Evolutionary conservation across 768 basidiomycete genomes (phyloP).

Genomic region (Pleurotus salmoneostramineus): DNA sequence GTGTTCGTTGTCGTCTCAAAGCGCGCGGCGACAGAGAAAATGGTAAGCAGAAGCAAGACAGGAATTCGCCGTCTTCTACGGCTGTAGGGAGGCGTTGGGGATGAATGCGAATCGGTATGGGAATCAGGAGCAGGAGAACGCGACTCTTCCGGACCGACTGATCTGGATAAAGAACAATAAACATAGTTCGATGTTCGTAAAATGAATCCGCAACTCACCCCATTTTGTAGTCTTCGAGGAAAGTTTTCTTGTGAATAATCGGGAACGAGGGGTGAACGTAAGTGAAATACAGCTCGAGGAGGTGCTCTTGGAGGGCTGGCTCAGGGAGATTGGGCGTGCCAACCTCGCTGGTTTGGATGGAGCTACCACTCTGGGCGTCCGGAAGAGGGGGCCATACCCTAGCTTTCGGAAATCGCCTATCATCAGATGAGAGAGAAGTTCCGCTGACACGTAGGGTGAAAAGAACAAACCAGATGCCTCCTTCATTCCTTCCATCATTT

Average conservation of each 20-base stretch:
- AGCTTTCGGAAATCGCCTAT: slow-evolving; percentile 79
- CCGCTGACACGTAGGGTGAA: slow-evolving; percentile 4
- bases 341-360: slow-evolving; percentile 27
- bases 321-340: slow-evolving; percentile 49
- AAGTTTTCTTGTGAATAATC: slow-evolving; percentile 66
- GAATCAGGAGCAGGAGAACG: slow-evolving; percentile 14
- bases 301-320: slow-evolving; percentile 53
- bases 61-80: slow-evolving; percentile 47
- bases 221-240: slow-evolving; percentile 53
- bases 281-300: slow-evolving; percentile 75
- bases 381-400: slow-evolving; percentile 80
- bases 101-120: slow-evolving; percentile 25
- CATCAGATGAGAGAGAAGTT: slow-evolving; percentile 1
- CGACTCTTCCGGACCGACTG: slow-evolving; percentile 17
- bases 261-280: slow-evolving; percentile 81
- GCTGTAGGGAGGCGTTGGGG: slow-evolving; percentile 29
- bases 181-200: neutral
- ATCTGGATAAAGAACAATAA: slow-evolving; percentile 5
- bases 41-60: slow-evolving; percentile 69
- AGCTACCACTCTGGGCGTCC: slow-evolving; percentile 15
- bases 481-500: slow-evolving; percentile 63
- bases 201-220: slow-evolving; percentile 22
- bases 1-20: slow-evolving; percentile 40
- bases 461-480: slow-evolving; percentile 64
- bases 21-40: slow-evolving; percentile 81